Conservation (phyloP, 495 filamentous ascomycete genomes). For the Aspergillus olivimuriae region DNA sequence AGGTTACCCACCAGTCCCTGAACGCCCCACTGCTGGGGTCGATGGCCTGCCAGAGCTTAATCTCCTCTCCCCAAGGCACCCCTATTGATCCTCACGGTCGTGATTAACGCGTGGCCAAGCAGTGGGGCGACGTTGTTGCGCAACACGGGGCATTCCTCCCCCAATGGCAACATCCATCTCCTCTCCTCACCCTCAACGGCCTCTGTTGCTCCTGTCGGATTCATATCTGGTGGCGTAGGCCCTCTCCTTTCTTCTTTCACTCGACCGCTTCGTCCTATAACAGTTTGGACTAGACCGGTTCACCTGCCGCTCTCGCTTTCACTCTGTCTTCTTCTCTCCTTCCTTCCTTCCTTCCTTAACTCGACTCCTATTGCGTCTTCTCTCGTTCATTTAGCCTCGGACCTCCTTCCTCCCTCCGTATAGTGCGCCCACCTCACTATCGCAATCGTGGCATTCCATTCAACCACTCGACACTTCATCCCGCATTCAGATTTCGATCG, state of each 20-base stretch:
- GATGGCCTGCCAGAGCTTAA: background rate
- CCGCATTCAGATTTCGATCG: too few species aligned
- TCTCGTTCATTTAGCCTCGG: too few species aligned
- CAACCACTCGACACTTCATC: too few species aligned
- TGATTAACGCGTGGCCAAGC: constrained; percentile 11
- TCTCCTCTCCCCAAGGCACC: background rate
- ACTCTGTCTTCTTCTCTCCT: background rate
- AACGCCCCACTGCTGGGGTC: background rate
- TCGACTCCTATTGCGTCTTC: too few species aligned
- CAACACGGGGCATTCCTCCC: background rate
- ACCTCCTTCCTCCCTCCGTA: background rate
- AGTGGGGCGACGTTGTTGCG: background rate
- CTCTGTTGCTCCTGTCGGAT: too few species aligned
- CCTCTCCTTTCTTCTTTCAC: too few species aligned
- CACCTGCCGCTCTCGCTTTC: background rate
- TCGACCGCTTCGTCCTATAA: too few species aligned
- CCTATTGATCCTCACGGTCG: background rate
- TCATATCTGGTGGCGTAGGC: too few species aligned
- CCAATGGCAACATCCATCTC: background rate
- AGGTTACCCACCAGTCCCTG: background rate
- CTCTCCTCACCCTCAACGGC: too few species aligned
- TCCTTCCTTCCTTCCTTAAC: background rate
- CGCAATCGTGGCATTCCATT: too few species aligned
- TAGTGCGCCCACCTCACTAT: too few species aligned
- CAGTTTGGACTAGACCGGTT: too few species aligned